A percentile compares a stretch with the other conserved stretches of the same genome.
phyloP scores from a whole-genome alignment of 163 green algal genomes.

The Scenedesmus sp. region DNA sequence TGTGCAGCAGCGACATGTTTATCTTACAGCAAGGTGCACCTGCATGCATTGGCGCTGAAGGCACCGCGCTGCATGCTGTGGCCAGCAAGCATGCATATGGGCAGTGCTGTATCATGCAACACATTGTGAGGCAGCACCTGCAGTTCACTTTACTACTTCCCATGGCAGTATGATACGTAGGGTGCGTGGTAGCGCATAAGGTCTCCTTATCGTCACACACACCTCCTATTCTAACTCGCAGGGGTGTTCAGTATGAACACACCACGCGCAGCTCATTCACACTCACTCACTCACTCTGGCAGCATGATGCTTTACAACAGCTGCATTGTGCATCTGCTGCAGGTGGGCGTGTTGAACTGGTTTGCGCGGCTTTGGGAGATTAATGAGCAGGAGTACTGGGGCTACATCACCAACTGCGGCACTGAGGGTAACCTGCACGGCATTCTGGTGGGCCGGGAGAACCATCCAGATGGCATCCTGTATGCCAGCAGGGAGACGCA shows the following conservation, averaged over 20 bases:
- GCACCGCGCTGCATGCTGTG: background rate
- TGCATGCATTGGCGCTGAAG: background rate
- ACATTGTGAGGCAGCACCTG: background rate
- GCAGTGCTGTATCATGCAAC: too few relatives aligned
- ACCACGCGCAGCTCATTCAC: too few relatives aligned
- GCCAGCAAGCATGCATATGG: background rate
- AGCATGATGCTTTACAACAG: background rate
- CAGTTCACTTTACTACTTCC: background rate
- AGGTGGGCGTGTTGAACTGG: constrained; percentile 97
- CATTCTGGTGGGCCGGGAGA: constrained; percentile 95
- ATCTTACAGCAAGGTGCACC: background rate
- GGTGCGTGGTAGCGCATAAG: too few relatives aligned
- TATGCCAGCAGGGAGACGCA: constrained; percentile 94
- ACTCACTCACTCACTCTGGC: too few relatives aligned
- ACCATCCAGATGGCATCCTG: constrained; percentile 93
- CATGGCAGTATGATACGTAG: too few relatives aligned
- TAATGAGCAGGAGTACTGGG: constrained; percentile 94
- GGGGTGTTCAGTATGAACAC: too few relatives aligned
- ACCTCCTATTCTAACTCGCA: too few relatives aligned
- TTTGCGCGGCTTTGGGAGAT: constrained; percentile 98
- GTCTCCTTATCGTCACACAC: too few relatives aligned
- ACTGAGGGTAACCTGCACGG: constrained; percentile 99
- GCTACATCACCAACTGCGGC: constrained; percentile 99
- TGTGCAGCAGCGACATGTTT: background rate
- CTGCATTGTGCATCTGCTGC: background rate